Evolutionary conservation across 106 monocot species (phyloP).

Genomic region (Dioscorea dumetorum): DNA sequence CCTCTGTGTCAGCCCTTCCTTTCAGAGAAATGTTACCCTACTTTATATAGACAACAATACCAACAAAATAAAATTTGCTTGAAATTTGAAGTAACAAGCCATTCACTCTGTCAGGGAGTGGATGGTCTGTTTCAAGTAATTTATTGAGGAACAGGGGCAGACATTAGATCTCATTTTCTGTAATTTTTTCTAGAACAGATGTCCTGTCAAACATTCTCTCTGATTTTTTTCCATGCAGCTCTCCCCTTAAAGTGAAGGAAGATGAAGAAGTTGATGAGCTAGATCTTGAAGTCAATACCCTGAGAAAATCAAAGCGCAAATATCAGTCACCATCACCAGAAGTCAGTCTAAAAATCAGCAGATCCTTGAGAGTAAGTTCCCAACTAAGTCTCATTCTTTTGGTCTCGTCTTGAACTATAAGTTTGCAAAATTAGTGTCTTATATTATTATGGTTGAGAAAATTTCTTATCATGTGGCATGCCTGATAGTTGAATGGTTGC

Average conservation of each 20-base stretch:
- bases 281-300: conserved; percentile 66
- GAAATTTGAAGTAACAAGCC: no score
- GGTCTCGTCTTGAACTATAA: not conserved
- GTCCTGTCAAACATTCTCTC: not conserved
- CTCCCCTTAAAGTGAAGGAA: conserved; percentile 96
- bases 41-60: no score
- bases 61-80: no score
- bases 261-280: conserved; percentile 95
- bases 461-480: no score
- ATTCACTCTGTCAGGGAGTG: no score
- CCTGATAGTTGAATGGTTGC: conserved; percentile 33
- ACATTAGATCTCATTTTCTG: no score
- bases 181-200: not conserved
- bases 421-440: no score
- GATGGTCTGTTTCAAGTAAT: no score
- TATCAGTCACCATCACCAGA: conserved; percentile 77
- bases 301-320: conserved; percentile 72
- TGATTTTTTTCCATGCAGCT: conserved; percentile 39
- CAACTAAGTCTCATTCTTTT: conserved; percentile 4
- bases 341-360: conserved; percentile 90
- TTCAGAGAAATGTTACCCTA: no score
- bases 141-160: no score
- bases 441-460: no score
- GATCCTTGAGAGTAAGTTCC: conserved; percentile 73
- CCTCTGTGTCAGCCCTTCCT: no score